Base-by-base conservation (phyloP, 352 stramenopile species). In the Phytophthora hybrid region DNA sequence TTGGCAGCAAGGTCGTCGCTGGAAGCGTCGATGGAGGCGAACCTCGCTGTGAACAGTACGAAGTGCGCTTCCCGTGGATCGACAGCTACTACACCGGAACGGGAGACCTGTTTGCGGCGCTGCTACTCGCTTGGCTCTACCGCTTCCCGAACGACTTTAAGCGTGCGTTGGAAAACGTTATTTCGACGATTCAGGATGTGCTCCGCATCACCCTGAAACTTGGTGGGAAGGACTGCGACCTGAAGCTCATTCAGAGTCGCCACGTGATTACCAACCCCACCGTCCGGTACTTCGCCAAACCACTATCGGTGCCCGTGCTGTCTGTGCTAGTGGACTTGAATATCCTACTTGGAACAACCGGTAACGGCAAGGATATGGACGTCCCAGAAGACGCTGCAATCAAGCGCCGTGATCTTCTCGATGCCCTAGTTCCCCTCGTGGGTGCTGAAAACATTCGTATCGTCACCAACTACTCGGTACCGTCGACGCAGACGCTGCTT, bases 81-180 rank as follows among this genome's bases (percentile, higher is more conserved):
- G 81, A 93, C 60, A 91, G 81, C 73, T 94, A 94, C 66, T 96
- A 93, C 81, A 93, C 89, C 11, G 88, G 90, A 67, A 95, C 89
- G 21, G 90, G 88, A 29, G 90, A 97, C 58, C 59, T 97, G 51
- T 94, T 97, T 52, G 88, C 88, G 16, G 87, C 90, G 64, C 74
- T 95, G n/a, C 55, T 95, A 62, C 82, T 97, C 13, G 88, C 85
- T 21, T 97, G 90, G 90, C 85, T 95, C 16, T 77, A 90, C 34
- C 83, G 74, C 23, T 82, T 83, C 58, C 87, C 87, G 7, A 44
- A 72, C 49, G 81, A 93, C 65, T 93, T 96, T 46, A 82, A 91
- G 63, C 71, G 69, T 51, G 88, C 79, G 37, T 71, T 96, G 21
- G 89, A 96, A 56, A 91, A 87, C 56, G 86, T 95, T 29, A 69